Base-by-base conservation (phyloP, 495 filamentous ascomycete genomes). In the Tuber indicum region DNA sequence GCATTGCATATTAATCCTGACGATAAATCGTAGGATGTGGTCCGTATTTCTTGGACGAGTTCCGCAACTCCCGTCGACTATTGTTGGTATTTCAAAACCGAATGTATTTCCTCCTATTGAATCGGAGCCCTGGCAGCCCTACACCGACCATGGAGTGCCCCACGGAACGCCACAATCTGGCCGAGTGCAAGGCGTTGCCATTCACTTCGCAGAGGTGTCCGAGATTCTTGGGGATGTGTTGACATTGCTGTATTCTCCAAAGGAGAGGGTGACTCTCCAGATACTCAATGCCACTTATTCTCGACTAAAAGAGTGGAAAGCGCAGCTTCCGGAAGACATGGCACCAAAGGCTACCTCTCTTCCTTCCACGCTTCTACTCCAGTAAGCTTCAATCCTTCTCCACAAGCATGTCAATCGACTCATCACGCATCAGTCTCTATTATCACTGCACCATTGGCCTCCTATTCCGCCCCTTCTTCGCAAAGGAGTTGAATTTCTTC, bases 171-270 rank as follows among this genome's bases (percentile, higher is more conserved):
- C 77, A 32, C 80, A 76, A 36, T 52, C 80, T 4, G 71, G 77
- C 19, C 81, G 75, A 36, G 70, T 82, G 8, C 81, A 83, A 45
- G 73, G 71, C 36, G 66, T 82, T 44, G 80, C 81, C 41, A 80
- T 47, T 62, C 73, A 88, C 66, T 90, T 91, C 75, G 90, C 88
- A 79, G 88, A 89, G 76, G 87, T 92, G 47, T 90, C 89, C 75
- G 91, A 92, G 83, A 87, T 92, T 17, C 87, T 92, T 6, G 90
- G 91, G 74, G 87, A 91, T 78, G 88, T 88, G 17, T 82, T 92
- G n/a, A 90, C 89, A 77, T 86, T 89, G 39, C 85, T 91, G 14
- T 90, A 90, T 80, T 88, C 90, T 0, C 91, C 91, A 3, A 88
- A 87, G 36, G 85, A 88, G 72, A 87, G 87, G 0, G 84, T 92